Base-by-base conservation (phyloP, 169 alveolate genomes). In the Amoebophrya sp. region DNA sequence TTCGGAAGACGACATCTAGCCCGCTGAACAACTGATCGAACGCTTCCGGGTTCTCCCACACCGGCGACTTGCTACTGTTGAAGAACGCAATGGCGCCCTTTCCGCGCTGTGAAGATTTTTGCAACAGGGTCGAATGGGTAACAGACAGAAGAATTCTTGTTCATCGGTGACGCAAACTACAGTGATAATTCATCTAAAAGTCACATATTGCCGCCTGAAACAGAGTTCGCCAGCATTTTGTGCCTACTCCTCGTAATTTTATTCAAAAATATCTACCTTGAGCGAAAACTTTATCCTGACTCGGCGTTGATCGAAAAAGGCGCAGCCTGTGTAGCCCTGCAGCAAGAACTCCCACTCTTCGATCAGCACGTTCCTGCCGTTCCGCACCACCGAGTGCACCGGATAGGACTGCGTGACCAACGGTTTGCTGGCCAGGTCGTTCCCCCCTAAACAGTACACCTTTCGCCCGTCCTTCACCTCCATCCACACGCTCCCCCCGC, bases 401-500 rank as follows among this genome's bases (percentile, higher is more conserved):
- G 83, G 83, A 66, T 66, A 66, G 32, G 35, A 7, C 18, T 66
- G 83, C 83, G 83, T 66, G 83, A 66, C 83, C 10, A 66, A 7
- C 83, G 83, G 83, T 66, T 66, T 66, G 35, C 83, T 66, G 39
- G 83, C 83, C 83, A 66, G 35, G 39, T 66, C 83, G 83, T 66
- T 66, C 83, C 83, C 83, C 10, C 83, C 83, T 1, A 66, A 25
- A 25, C 83, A 66, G 83, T 66, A 66, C 38, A 66, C 83, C 18
- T 66, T 66, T 7, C 83, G 83, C 35, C 83, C 83, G 35, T 66
- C 35, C 38, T 66, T 66, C 35, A 66, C 32, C 83, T 66, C 83
- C 83, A 66, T 66, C 83, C 83, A 66, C 38, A 66, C 83, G 83
- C 83, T 66, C 18, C 83, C 83, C 10, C 83, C 83, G 35, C 83